Evolutionary conservation across 805 yeast genomes (phyloP), one percentile per base, ranked within the genome.

Genomic region (Yamadazyma paraphyllophila): DNA sequence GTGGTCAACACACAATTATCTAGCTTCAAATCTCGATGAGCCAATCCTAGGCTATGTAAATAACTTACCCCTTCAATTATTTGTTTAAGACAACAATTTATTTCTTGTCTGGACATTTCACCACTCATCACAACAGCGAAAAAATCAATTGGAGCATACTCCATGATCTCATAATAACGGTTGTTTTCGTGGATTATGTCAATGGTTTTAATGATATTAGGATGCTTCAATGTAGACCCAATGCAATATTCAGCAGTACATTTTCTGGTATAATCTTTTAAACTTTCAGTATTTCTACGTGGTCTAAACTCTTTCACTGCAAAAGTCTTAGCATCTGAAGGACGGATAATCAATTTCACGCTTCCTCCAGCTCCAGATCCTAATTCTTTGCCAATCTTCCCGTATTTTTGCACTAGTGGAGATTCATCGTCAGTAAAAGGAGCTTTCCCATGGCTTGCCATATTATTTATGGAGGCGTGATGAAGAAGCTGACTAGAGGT

Each of bases 351-450:
- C 40, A 90, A 71, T 57, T 82, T 81, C 29, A 91, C 97, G 12
- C 85, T 78, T 3, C 97, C 97, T 41, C 97, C 97, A 2, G 97
- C 97, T 44, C 97, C 97, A 15, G 94, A 94, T 45, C 97, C 97
- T 39, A 91, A 73, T 47, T 80, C 86, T 50, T 89, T 92, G 43
- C 96, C 96, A 44, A 85, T 82, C 61, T 83, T 86, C 42, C 85
- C 80, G 63, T 89, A 90, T 54, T 90, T 72, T 58, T 85, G 88
- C 34, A 85, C 80, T 53, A 84, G 83, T 1, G 91, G 90, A 56
- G 60, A 61, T 32, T 65, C 62, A 47, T 62, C 68, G 52, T 69
- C 69, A 10, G 71, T 65, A 42, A 68, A 60, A 2, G 49, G 46
- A 29, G 52, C 51, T 33, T 49, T 51, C 5, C 44, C 37, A 25